Base-by-base conservation (phyloP, 495 filamentous ascomycete species). In the Hypoxylon intermedium region DNA sequence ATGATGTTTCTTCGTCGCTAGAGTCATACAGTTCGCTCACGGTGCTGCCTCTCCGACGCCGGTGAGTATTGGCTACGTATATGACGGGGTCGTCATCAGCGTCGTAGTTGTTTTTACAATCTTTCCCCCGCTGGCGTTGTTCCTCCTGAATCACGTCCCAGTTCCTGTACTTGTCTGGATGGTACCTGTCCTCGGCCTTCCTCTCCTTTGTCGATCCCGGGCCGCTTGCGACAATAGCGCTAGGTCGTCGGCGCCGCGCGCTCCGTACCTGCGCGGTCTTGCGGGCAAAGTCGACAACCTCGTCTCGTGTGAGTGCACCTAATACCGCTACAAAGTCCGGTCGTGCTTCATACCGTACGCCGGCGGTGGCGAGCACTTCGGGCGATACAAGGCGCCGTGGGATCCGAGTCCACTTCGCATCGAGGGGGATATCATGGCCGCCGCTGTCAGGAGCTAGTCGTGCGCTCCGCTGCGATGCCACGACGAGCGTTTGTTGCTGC, bases 341-440 rank as follows among this genome's bases (percentile, higher is more conserved):
- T 5, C 79, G 68, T n/a, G 88, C 88, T 67, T 91, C 87, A 60
- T 87, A 91, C 21, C 88, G 80, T 48, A 87, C 79, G 6, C 85
- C 79, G 20, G 82, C 86, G 52, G 83, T 78, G 54, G 85, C 81
- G 0, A 91, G 72, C 0, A 87, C 85, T 53, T 87, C 84, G 3
- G 87, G 85, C 13, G 87, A 89, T 21, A 91, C 84, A 0, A 88
- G 73, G 3, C 75, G 69, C 26, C 88, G 82, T 37, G 82, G 79
- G 59, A 91, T 87, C 68, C 83, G 86, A 13, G 88, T 91, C 88
- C 88, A 91, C 20, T 82, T 84, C 0, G 87, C 88, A 36, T 86
- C 82, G 3, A 82, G 73, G 0, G 86, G 85, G 26, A 91, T 89
- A 28, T 83, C 84, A 28, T 81, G 77, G 11, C 83, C 83, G 11